phyloP scores from a whole-genome alignment of 2,329 filamentous ascomycete species.

The Cercospora sp. region DNA sequence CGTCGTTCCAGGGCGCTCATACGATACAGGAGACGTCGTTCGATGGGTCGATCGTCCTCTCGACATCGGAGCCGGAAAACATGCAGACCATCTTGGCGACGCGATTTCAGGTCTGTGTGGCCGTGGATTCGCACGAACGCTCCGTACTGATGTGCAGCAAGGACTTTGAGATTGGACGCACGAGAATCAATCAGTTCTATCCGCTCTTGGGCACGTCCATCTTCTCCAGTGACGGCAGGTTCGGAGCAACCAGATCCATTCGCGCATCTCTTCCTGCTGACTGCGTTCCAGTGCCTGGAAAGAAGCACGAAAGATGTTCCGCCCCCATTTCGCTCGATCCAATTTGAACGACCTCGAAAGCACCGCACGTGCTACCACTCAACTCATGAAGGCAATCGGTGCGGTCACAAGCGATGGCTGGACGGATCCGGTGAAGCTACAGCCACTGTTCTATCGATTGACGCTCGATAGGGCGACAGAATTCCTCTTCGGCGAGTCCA shows the following conservation, averaged over 20 bases:
- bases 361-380: conserved; percentile 27
- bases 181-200: too few species aligned
- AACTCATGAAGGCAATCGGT: conserved; percentile 40
- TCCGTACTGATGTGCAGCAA: neutral
- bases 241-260: too few species aligned
- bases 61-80: conserved; percentile 49
- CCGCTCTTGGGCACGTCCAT: too few species aligned
- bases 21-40: too few species aligned
- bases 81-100: conserved; percentile 56
- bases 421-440: conserved; percentile 32
- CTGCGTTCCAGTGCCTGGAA: conserved; percentile 26
- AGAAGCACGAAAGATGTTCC: conserved; percentile 34
- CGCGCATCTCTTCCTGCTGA: too few species aligned
- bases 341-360: conserved; percentile 38
- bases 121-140: neutral
- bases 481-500: conserved; percentile 40
- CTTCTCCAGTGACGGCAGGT: too few species aligned
- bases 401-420: conserved; percentile 26
- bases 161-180: conserved; percentile 46
- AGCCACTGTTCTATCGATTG: conserved; percentile 37
- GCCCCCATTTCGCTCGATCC: conserved; percentile 38
- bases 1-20: too few species aligned
- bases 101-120: conserved; percentile 47
- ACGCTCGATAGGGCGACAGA: conserved; percentile 45
- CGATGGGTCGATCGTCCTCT: too few species aligned